A percentile compares a stretch with the other conserved stretches of the same genome.
These are phyloP conservation scores for Priceomyces carsonii DNA, from an alignment of 805 yeast species.

Conservation along the genomic window DNA sequence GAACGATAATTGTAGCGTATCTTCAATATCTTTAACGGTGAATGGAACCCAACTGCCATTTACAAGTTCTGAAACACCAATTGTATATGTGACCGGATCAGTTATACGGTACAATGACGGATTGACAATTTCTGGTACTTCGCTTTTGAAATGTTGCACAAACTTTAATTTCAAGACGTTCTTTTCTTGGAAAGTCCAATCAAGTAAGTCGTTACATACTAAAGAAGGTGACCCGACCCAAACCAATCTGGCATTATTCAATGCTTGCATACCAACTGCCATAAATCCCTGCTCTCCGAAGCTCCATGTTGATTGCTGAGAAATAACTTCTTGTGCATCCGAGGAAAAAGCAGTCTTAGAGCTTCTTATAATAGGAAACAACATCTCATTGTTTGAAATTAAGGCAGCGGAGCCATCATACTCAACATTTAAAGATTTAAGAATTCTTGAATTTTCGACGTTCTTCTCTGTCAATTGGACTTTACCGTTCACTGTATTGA, in stretches of 20 bases:
- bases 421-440: constrained; percentile 11
- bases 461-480: constrained; percentile 31
- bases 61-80: constrained; percentile 47
- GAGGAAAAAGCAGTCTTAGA: constrained; percentile 62
- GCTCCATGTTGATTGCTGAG: constrained; percentile 62
- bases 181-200: constrained; percentile 76
- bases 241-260: constrained; percentile 70
- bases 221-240: constrained; percentile 78
- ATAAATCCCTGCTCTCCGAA: constrained; percentile 77
- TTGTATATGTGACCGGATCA: constrained; percentile 62
- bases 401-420: constrained; percentile 65
- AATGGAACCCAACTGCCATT: constrained; percentile 71
- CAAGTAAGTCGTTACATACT: constrained; percentile 34
- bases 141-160: constrained; percentile 56
- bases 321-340: constrained; percentile 43
- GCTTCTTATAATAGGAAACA: constrained; percentile 71
- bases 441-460: constrained; percentile 24
- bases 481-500: constrained; percentile 34
- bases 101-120: constrained; percentile 64
- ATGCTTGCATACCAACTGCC: constrained; percentile 77
- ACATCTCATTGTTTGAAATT: constrained; percentile 63
- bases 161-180: constrained; percentile 59
- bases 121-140: constrained; percentile 41
- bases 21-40: constrained; percentile 31
- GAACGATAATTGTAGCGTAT: constrained; percentile 79